Evolutionary conservation across 805 yeast genomes (phyloP).

Genomic region (Suhomyces vadensis): DNA sequence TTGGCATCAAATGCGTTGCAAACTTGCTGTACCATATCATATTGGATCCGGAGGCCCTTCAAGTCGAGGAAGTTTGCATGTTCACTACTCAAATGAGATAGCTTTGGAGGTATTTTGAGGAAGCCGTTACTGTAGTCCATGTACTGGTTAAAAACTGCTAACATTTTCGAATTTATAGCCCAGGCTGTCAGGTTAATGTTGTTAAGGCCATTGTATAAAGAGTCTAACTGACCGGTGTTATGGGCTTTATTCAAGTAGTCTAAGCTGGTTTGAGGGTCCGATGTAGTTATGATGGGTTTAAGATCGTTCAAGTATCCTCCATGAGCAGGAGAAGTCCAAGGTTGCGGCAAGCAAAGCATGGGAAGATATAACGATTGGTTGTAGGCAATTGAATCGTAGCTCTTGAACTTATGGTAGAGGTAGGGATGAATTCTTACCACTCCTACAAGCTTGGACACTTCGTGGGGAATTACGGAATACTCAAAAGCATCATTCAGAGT

Average conservation of each 20-base stretch:
- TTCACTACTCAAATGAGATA: neutral
- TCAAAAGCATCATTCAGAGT: constrained; percentile 4
- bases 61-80: constrained; percentile 15
- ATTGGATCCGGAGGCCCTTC: constrained; percentile 20
- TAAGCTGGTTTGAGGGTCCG: constrained; percentile 16
- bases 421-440: constrained; percentile 26
- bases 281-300: constrained; percentile 25
- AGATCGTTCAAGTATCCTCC: constrained; percentile 38
- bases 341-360: constrained; percentile 40
- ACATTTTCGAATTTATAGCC: constrained; percentile 35
- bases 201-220: constrained; percentile 30
- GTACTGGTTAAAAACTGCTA: constrained; percentile 21
- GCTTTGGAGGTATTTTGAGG: constrained; percentile 28
- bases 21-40: constrained; percentile 19
- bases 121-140: constrained; percentile 23
- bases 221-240: constrained; percentile 32
- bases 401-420: constrained; percentile 16
- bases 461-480: constrained; percentile 1
- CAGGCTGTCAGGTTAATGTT: constrained; percentile 33
- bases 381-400: constrained; percentile 11
- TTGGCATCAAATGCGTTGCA: constrained; percentile 28
- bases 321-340: constrained; percentile 31
- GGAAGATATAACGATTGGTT: constrained; percentile 28
- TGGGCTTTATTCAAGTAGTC: constrained; percentile 27
- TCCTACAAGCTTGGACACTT: constrained; percentile 15